A percentile compares a stretch with the other conserved stretches of the same genome.
Evolutionary conservation across 345 rosid genomes (phyloP).

Genomic region (Populus davidiana): DNA sequence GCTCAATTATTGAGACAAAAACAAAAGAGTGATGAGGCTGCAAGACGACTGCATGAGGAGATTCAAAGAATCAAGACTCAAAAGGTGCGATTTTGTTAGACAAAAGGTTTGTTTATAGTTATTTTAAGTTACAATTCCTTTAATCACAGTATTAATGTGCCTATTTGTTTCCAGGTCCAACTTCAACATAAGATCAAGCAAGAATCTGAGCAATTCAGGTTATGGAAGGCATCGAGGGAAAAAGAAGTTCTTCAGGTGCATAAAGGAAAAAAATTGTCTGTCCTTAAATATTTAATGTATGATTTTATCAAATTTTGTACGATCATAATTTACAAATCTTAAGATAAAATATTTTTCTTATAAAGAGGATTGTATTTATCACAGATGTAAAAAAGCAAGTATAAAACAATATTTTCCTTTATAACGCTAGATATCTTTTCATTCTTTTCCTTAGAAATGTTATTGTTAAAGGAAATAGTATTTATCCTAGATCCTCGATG

Average conservation of each 20-base stretch:
- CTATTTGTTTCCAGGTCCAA: conserved; percentile 56
- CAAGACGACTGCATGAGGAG: conserved; percentile 77
- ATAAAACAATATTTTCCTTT: background rate
- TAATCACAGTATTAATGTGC: conserved; percentile 2
- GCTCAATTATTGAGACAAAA: conserved; percentile 90
- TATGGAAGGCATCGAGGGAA: conserved; percentile 90
- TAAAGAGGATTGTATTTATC: background rate
- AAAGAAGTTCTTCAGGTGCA: conserved; percentile 96
- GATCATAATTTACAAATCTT: no score
- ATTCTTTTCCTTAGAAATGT: background rate
- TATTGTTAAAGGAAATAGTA: no score
- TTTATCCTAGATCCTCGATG: background rate
- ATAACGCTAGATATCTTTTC: background rate
- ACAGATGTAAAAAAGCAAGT: background rate
- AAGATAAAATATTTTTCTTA: background rate
- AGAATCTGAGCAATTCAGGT: conserved; percentile 82
- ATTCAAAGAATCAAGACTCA: conserved; percentile 86
- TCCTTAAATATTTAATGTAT: background rate
- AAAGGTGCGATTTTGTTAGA: conserved; percentile 47
- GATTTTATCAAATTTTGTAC: background rate
- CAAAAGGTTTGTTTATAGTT: background rate
- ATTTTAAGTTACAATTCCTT: background rate
- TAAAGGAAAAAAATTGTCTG: background rate
- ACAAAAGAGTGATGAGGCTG: conserved; percentile 93
- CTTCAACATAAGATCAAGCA: conserved; percentile 90